Conservation (phyloP, 176 grass and related monocot genomes). For the Elymus sibiricus region DNA sequence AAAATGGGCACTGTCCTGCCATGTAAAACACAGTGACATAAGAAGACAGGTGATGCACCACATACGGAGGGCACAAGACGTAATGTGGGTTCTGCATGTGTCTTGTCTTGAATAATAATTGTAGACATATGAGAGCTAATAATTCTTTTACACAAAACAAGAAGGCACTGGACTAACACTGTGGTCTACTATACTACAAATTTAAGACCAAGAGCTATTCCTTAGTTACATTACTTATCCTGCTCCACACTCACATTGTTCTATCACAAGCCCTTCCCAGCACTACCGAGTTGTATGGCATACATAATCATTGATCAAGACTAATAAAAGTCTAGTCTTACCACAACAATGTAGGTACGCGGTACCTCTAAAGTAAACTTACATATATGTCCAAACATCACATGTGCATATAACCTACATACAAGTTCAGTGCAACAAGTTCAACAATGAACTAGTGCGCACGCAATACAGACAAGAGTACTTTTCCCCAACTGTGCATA, state of each 20-base stretch:
- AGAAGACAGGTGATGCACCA: not conserved
- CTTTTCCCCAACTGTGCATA: not conserved
- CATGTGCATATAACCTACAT: not conserved
- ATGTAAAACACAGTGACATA: not conserved
- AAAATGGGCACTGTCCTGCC: not conserved
- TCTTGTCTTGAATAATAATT: not conserved
- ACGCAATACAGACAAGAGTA: not conserved
- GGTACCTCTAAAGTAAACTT: not conserved
- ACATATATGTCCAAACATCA: slow-evolving; percentile 5
- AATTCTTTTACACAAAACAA: not conserved
- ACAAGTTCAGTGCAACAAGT: not conserved
- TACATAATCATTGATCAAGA: not conserved
- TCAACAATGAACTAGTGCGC: not conserved
- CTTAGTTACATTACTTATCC: not conserved
- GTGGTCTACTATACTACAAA: not conserved
- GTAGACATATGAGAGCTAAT: not conserved
- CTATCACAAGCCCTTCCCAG: not conserved
- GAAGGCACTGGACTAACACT: not conserved
- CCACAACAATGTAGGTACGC: not conserved
- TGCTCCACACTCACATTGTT: not conserved
- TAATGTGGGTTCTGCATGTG: not conserved
- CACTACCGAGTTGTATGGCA: not conserved
- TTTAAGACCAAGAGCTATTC: not conserved
- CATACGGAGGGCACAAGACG: not conserved
- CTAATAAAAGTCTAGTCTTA: not conserved